These are phyloP conservation scores for Ramularia endophylla DNA, from an alignment of 2,329 filamentous ascomycete genomes.

Conservation along the genomic window DNA sequence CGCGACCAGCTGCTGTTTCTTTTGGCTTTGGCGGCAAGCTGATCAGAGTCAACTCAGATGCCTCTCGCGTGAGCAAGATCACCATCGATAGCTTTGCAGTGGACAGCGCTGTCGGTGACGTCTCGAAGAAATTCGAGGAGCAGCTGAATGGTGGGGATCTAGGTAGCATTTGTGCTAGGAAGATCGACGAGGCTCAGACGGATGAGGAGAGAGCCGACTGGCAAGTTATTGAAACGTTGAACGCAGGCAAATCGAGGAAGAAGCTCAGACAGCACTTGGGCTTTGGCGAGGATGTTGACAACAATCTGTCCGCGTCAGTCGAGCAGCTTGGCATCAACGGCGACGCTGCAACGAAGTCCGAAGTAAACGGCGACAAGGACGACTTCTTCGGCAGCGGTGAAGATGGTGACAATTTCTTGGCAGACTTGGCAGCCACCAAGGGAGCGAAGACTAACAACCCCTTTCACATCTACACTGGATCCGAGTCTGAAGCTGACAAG, in stretches of 20 bases:
- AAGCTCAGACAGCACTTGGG: conserved; percentile 85
- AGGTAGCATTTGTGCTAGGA: conserved; percentile 69
- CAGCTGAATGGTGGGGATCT: conserved; percentile 74
- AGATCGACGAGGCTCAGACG: conserved; percentile 66
- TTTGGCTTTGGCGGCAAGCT: conserved; percentile 97
- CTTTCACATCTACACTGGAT: conserved; percentile 80
- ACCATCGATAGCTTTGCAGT: conserved; percentile 82
- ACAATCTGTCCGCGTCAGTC: conserved; percentile 37
- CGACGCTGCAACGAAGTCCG: conserved; percentile 44
- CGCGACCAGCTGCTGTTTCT: conserved; percentile 75
- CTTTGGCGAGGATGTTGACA: conserved; percentile 58
- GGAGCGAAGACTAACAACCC: conserved; percentile 90
- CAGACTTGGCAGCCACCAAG: conserved; percentile 78
- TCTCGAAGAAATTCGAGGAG: conserved; percentile 81
- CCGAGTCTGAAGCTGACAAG: conserved; percentile 79
- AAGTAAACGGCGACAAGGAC: conserved; percentile 33
- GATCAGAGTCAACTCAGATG: conserved; percentile 67
- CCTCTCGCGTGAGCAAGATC: conserved; percentile 63
- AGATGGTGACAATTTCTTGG: conserved; percentile 80
- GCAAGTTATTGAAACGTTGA: conserved; percentile 86
- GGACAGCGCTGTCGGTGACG: conserved; percentile 75
- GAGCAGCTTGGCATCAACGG: conserved; percentile 43
- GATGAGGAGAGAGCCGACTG: conserved; percentile 96
- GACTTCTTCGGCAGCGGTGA: conserved; percentile 68
- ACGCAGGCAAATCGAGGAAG: conserved; percentile 76